Percentiles rank a stretch among this genome's conserved stretches.
phyloP scores from a whole-genome alignment of 805 yeast genomes.

The Clavispora asparagi region DNA sequence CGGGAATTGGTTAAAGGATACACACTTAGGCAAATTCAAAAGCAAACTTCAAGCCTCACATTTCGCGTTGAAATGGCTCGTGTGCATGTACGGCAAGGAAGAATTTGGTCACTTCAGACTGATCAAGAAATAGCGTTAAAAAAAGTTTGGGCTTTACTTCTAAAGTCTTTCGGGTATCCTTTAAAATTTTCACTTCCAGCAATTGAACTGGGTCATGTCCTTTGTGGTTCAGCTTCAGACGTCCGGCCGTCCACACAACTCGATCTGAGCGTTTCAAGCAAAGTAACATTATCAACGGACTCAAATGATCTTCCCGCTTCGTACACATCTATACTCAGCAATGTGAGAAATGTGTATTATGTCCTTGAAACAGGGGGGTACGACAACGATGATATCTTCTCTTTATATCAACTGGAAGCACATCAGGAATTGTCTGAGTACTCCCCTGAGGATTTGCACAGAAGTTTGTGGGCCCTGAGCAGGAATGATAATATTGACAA shows the following conservation, averaged over 20 bases:
- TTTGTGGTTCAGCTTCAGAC: not conserved
- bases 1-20: not conserved
- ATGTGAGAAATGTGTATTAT: constrained; percentile 4
- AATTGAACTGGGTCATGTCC: not conserved
- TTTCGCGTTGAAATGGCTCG: not conserved
- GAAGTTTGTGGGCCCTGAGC: constrained; percentile 8
- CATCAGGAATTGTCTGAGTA: constrained; percentile 2
- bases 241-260: not conserved
- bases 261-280: not conserved
- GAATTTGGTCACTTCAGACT: constrained; percentile 6
- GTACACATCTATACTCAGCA: not conserved
- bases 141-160: constrained; percentile 10
- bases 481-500: constrained; percentile 9
- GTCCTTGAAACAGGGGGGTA: constrained; percentile 6
- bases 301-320: not conserved
- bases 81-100: constrained; percentile 1
- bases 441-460: constrained; percentile 10
- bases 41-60: not conserved
- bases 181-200: not conserved
- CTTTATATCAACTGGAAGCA: constrained; percentile 3
- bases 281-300: not conserved
- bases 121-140: constrained; percentile 11
- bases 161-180: constrained; percentile 11
- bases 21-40: not conserved
- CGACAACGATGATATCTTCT: constrained; percentile 2